Evolutionary conservation across 805 yeast genomes (phyloP), one percentile per base, ranked within the genome.

Genomic region (Myxozyma neglecta): DNA sequence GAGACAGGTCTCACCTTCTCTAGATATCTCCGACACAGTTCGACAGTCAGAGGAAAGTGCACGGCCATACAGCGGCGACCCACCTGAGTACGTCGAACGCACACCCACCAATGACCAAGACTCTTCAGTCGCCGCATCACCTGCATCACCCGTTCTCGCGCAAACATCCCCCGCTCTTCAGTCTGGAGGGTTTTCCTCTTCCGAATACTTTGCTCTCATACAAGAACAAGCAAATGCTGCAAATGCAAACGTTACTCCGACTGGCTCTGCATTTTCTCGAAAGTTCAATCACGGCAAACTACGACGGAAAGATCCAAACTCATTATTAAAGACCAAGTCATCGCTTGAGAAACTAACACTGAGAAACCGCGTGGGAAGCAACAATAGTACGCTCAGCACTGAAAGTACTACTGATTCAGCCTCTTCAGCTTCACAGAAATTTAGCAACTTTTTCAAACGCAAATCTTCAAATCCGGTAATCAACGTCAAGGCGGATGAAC

Each of bases 291-390:
- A 36, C 16, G 29, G 39, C 16, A 54, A 54, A 24, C 57, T 54
- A 3, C 57, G 57, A 36, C 35, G 59, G n/a, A 54, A 50, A 20
- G 56, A 60, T 14, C 49, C 61, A 5, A 60, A 52, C 16, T 55
- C 54, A 9, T 60, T 64, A 16, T 54, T 64, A 29, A 53, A 56
- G 16, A 64, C 67, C 9, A 64, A 64, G 29, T 64, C 67, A 11
- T 64, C 67, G 16, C 39, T 64, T 20, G 67, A 64, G 20, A 53
- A 40, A 35, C 52, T 64, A 8, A 62, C 67, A 6, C 24, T 56
- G 8, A 46, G 60, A 13, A 47, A 62, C 39, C 44, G 53, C 16
- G n/a, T n/a, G 20, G 18, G 32, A 20, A 45, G 45, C 57, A 50
- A 36, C 42, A 44, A 50, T 14, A 42, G 18, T 11, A 29, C 56